Evolutionary conservation across 1,284 basidiomycete genomes (phyloP).

Genomic region (Golubevia sp.): DNA sequence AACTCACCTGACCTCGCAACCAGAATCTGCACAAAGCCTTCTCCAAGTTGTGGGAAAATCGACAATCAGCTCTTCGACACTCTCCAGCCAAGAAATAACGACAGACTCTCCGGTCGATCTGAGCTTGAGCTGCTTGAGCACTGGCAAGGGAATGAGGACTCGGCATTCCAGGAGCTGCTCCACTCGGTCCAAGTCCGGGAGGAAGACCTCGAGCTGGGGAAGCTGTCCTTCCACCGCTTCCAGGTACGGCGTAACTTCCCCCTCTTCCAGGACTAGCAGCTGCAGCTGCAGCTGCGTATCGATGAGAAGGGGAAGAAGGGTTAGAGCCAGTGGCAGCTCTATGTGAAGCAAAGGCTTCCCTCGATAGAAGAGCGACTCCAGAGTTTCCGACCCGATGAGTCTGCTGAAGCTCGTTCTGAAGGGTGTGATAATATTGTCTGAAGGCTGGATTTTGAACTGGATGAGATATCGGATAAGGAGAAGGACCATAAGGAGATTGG

Average conservation of each 20-base stretch:
- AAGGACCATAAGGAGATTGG: neutral
- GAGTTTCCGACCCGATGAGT: neutral
- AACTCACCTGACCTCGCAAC: constrained; percentile 91
- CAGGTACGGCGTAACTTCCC: neutral
- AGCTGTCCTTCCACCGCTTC: neutral
- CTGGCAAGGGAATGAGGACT: constrained; percentile 1
- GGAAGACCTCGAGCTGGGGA: neutral
- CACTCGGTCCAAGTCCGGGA: neutral
- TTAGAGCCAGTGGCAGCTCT: constrained; percentile 8
- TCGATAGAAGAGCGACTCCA: constrained; percentile 7
- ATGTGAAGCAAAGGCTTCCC: constrained; percentile 6
- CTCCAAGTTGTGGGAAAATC: constrained; percentile 70
- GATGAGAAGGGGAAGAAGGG: neutral
- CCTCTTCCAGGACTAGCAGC: constrained; percentile 16
- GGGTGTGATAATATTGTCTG: neutral
- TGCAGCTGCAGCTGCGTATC: constrained; percentile 14
- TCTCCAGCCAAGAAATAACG: constrained; percentile 95
- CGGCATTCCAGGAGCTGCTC: neutral
- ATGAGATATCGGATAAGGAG: neutral
- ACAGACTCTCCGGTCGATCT: constrained; percentile 69
- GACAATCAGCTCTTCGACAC: constrained; percentile 91
- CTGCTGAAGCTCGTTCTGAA: neutral
- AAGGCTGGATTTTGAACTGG: neutral
- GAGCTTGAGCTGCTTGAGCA: constrained; percentile 5
- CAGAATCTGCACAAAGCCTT: constrained; percentile 91